Evolutionary conservation across 139 green algal genomes (phyloP), one percentile per base, ranked within the genome.

Genomic region (Yamagishiella unicocca): DNA sequence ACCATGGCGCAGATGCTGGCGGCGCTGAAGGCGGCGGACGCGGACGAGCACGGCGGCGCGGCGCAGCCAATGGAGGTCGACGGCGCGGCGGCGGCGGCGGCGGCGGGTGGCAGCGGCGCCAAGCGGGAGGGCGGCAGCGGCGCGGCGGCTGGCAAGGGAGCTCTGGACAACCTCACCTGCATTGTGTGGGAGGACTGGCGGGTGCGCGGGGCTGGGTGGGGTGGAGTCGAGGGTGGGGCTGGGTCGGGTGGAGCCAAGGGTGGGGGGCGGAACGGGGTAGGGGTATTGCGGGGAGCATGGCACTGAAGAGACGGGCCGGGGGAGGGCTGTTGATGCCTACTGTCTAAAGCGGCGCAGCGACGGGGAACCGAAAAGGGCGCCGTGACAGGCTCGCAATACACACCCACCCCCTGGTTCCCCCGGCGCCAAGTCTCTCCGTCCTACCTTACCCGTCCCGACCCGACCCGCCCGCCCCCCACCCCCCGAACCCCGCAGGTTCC

Each of bases 161-260:
- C 22, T 14, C 66, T 86, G 62, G 80, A 86, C 80, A 86, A 86
- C 42, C 62, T 86, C 21, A 86, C 80, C 8, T 86, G 80, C 43
- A 33, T 86, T 2, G 62, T 86, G 42, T 66, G 43, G 80, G 80
- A 86, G 80, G 80, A 86, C 62, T 86, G 80, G 80, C 31, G 33
- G 80, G 80, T 86, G 80, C 22, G 76, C 55, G 35, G 35, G n/a
- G 74, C 12, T 33, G 31, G 46, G 9, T 3, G 74, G 74, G 31
- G 43, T 19, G 45, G 10, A 31, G 45, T 31, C 19, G 31, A 31
- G 33, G 73, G 68, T 8, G n/a, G n/a, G n/a, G n/a, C n/a, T n/a
- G n/a, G n/a, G n/a, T n/a, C n/a, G n/a, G n/a, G n/a, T n/a, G n/a
- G n/a, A n/a, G n/a, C n/a, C n/a, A n/a, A n/a, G n/a, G n/a, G n/a